Evolutionary conservation across 2,329 filamentous ascomycete genomes (phyloP), one percentile per base, ranked within the genome.

Genomic region (Laburnicola sp.): DNA sequence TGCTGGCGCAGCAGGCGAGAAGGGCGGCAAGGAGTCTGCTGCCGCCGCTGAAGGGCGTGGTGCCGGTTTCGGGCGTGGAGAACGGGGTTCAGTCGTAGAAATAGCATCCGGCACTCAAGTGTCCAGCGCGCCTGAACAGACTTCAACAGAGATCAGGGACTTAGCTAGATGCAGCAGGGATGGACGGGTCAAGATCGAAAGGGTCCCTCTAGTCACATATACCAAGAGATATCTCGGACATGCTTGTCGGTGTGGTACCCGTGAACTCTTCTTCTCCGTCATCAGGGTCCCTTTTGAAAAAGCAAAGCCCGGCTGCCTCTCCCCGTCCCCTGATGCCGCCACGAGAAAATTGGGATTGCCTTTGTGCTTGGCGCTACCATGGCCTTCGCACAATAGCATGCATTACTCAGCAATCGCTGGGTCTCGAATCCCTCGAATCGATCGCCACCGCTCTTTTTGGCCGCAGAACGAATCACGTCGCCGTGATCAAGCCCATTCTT

Each of bases 1-100:
- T 96, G 55, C 80, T 96, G 79, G 86, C 88, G 41, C 93, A 97
- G 78, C 86, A 90, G 71, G 84, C 81, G 6, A 75, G 83, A 48
- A 77, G 65, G 40, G 59, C 64, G 36, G 67, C 70, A 6, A 60
- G 70, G 43, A 71, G 69, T 38, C 44, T 73, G 44, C 53, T 74
- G 51, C 69, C 71, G 3, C 72, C 74, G 7, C 64, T 76, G 31
- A 68, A 74, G 50, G 63, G 67, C 9, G 69, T 73, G 3, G 51
- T 73, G 5, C 70, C 74, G 9, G 66, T 72, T 16, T 23, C 25
- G 38, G 55, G 50, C 50, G 59, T 41, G 49, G 43, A 45, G 27
- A 37, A 47, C 31, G 41, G 26, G 23, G 36, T 43, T 16, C 46
- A 45, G 31, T 23, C 27, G 34, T 39, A 39, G 32, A 35, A 21